Evolutionary conservation across 345 rosid genomes (phyloP), one percentile per base, ranked within the genome.

Genomic region (Carallia brachiata): DNA sequence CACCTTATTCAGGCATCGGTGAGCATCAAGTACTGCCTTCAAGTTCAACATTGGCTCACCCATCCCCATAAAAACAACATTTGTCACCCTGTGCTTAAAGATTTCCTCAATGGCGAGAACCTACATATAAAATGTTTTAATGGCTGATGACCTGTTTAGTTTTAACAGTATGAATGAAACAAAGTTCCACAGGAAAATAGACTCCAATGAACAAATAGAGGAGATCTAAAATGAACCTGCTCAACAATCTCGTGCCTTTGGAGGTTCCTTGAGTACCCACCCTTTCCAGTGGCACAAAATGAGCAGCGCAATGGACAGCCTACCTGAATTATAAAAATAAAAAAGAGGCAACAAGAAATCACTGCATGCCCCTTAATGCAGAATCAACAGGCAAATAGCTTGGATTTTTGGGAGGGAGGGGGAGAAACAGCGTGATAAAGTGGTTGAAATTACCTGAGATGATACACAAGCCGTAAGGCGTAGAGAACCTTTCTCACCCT

Each of bases 261-360:
- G 71, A 95, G 99, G 82, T 95, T 95, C 76, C 99, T 88, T 40
- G 96, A 90, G 78, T 77, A 95, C 19, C 98, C 99, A 62, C 99
- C 99, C 80, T 90, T 95, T 52, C 98, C 99, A 47, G 99, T 92
- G 71, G 99, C 98, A 87, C 98, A 92, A 77, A 95, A 95, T n/a
- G 96, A 95, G 82, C 98, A 90, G 54, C 87, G 92, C 74, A 95
- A 79, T 0, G 99, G 97, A 78, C 98, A 92, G 36, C 99, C 99
- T 27, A 95, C 99, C 99, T 95, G 84, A 68, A 76, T 23, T 50
- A 36, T 55, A 23, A 69, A 61, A 67, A 58, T 6, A 69, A 68
- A 61, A 61, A 72, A 52, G 6, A 9, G 5, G 73, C 8, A 68
- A 28, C 13, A 12, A 68, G 70, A 63, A 52, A 6, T 44, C 1